These are phyloP conservation scores for Obba rivulosa DNA, from an alignment of 768 basidiomycete species.

Conservation along the genomic window DNA sequence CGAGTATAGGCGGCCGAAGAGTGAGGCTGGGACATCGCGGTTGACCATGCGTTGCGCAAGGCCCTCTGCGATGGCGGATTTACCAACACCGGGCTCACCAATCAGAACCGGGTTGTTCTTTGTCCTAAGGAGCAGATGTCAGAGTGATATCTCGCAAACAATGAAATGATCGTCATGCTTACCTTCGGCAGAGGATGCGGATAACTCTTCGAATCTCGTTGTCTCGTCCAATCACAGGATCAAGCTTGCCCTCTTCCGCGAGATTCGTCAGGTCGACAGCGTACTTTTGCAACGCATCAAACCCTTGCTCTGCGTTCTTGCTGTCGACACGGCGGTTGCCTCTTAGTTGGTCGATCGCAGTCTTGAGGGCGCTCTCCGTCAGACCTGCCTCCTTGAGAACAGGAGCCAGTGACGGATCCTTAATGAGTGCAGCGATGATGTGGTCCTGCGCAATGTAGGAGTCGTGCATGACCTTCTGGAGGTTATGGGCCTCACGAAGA, in stretches of 20 bases:
- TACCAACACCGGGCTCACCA: constrained; percentile 93
- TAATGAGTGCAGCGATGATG: constrained; percentile 77
- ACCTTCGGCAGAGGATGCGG: constrained; percentile 79
- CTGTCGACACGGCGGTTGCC: constrained; percentile 85
- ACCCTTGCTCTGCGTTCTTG: constrained; percentile 84
- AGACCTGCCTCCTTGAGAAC: constrained; percentile 73
- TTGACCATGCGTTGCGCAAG: constrained; percentile 94
- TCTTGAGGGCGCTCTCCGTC: constrained; percentile 68
- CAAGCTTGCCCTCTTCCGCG: constrained; percentile 91
- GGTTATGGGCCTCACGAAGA: constrained; percentile 66
- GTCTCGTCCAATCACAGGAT: constrained; percentile 91
- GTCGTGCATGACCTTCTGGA: constrained; percentile 84
- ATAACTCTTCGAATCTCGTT: constrained; percentile 85
- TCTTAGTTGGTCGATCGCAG: constrained; percentile 71
- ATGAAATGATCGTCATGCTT: constrained; percentile 5
- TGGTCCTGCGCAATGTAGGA: constrained; percentile 94
- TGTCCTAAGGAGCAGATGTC: constrained; percentile 46
- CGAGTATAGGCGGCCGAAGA: constrained; percentile 73
- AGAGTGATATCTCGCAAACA: not conserved
- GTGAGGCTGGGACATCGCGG: constrained; percentile 76
- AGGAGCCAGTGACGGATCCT: constrained; percentile 60
- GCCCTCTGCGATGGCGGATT: constrained; percentile 93
- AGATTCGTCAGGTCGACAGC: constrained; percentile 82
- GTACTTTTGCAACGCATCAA: constrained; percentile 89
- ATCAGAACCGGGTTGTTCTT: constrained; percentile 98